Base-by-base conservation (phyloP, 345 rosid species). In the Excoecaria agallocha region DNA sequence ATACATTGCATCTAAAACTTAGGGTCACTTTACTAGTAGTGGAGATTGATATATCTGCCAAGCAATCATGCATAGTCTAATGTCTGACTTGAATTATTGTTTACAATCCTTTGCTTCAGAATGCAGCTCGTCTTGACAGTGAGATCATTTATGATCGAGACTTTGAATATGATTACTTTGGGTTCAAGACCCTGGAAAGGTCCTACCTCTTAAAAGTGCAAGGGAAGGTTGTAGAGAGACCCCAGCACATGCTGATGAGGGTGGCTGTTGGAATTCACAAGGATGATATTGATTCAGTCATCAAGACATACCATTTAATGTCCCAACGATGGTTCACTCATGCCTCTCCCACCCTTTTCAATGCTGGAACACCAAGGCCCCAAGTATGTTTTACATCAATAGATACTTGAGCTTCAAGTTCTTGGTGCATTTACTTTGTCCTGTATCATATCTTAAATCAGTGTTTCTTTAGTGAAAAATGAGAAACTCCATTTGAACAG, bases 321-420 rank as follows among this genome's bases (percentile, higher is more conserved):
- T 91, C 97, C 71, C 98, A 93, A 46, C 78, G 98, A 51, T 91
- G 95, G 98, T 93, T 93, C 81, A 93, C 97, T 74, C 98, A 91
- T 88, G 98, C 98, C 56, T 90, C 97, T 67, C 97, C 98, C 51
- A 93, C 97, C 13, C 96, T 93, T 71, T 93, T 91, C 78, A 93
- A 93, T 76, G 92, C 92, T 10, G 97, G 98, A 61, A 94, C 97
- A 15, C 97, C 96, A 61, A 91, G 91, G 82, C 90, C 97, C 16
- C 98, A 91, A 72, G 96, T 91, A 76, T 61, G 84, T 64, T 60
- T 10, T 38, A 17, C 58, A 46, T 54, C 22, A 3, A 6, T 20
- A 13, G 41, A 68, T 58, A 2, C 67, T n/a, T 55, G 22, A 67
- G n/a, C 17, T 24, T 37, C 39, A 3, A 55, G 50, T 41, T 20